Percentiles rank a stretch among this genome's conserved stretches.
phyloP scores from a whole-genome alignment of 2,329 filamentous ascomycete species.

The Sclerotiophoma versabilis region DNA sequence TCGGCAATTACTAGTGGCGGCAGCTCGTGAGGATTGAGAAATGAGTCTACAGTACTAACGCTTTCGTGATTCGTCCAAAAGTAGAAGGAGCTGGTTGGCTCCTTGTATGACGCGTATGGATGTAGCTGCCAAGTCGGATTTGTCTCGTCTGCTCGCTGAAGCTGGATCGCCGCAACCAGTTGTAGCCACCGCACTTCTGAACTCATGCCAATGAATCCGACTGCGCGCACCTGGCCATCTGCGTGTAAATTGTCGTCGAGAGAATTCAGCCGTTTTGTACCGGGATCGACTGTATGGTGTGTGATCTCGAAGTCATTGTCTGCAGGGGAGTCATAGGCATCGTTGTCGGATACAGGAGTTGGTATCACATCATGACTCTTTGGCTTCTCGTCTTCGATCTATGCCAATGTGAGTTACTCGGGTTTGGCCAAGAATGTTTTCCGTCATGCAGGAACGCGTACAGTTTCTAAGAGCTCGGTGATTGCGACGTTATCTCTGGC shows the following conservation, averaged over 20 bases:
- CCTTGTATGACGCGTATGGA: constrained; percentile 14
- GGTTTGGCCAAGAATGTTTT: background rate
- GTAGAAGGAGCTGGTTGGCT: constrained; percentile 36
- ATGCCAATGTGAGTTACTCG: constrained; percentile 10
- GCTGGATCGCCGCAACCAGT: constrained; percentile 26
- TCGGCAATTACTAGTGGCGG: constrained; percentile 42
- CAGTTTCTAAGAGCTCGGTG: constrained; percentile 29
- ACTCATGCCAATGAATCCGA: constrained; percentile 41
- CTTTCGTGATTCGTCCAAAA: constrained; percentile 44
- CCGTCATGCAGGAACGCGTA: constrained; percentile 2
- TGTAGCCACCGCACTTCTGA: constrained; percentile 46
- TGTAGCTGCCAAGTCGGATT: constrained; percentile 17
- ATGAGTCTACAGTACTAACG: constrained; percentile 25
- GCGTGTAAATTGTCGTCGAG: constrained; percentile 38
- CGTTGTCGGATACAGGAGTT: constrained; percentile 25
- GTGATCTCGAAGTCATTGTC: constrained; percentile 7
- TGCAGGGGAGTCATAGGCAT: constrained; percentile 20
- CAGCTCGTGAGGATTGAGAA: constrained; percentile 41
- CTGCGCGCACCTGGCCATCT: constrained; percentile 32
- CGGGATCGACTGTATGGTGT: constrained; percentile 19
- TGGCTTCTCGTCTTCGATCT: constrained; percentile 37
- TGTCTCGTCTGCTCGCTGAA: constrained; percentile 23
- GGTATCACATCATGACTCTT: constrained; percentile 19
- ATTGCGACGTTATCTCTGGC: constrained; percentile 31
- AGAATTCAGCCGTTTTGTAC: too few species aligned